These are phyloP conservation scores for Phyllosticta paracitricarpa DNA, from an alignment of 2,329 filamentous ascomycete genomes.

Conservation along the genomic window DNA sequence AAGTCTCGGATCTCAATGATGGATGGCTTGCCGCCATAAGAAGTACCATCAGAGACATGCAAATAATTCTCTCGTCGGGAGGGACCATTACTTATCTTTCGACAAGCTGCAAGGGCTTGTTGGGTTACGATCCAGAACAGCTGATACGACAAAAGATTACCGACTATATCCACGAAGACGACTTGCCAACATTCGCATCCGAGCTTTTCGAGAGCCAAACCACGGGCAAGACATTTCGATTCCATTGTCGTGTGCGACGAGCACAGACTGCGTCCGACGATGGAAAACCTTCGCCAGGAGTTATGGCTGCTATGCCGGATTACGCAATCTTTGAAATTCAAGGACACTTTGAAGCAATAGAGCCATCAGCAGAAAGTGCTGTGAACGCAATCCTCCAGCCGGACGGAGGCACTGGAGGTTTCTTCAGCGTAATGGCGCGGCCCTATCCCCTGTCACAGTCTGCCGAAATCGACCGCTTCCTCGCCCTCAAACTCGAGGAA, in stretches of 20 bases:
- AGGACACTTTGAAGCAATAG: not conserved
- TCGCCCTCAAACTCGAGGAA: constrained; percentile 4
- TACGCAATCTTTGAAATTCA: constrained; percentile 3
- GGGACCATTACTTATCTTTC: constrained; percentile 1
- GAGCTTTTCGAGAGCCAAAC: constrained; percentile 3
- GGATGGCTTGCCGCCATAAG: not conserved
- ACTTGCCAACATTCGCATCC: constrained; percentile 1
- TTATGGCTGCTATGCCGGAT: not conserved
- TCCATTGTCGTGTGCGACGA: constrained; percentile 4
- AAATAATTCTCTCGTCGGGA: not conserved
- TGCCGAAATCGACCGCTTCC: constrained; percentile 4
- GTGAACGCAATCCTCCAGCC: not conserved
- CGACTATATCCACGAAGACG: constrained; percentile 6
- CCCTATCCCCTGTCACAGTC: constrained; percentile 1
- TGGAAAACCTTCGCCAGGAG: not conserved
- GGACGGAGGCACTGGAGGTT: not conserved
- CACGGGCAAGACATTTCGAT: constrained; percentile 4
- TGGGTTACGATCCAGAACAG: constrained; percentile 1
- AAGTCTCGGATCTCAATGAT: not conserved
- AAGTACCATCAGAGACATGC: constrained; percentile 6
- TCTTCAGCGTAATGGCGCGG: constrained; percentile 8
- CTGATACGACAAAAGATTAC: not conserved
- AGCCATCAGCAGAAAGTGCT: not conserved
- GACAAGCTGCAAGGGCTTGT: not conserved
- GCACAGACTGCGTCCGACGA: not conserved